Evolutionary conservation across 2,329 filamentous ascomycete species (phyloP), one percentile per base, ranked within the genome.

Genomic region (Apiospora phragmitis): DNA sequence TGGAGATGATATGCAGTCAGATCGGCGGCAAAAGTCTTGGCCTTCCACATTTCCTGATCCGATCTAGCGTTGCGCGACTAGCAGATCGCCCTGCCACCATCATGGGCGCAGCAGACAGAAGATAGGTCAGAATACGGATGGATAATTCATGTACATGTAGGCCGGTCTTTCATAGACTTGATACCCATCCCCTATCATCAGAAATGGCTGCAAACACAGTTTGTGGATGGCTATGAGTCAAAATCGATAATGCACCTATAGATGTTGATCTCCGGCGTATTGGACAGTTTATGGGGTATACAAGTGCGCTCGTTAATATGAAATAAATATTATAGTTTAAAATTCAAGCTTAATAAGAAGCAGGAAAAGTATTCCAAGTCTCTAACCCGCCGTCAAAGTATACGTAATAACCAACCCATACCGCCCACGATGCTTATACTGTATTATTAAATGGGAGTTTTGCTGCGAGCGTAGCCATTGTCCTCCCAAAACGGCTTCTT

Each of bases 401-500:
- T n/a, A n/a, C n/a, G n/a, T n/a, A n/a, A 2, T n/a, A 55, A 62
- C 6, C 29, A 38, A 38, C 18, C n/a, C 18, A 32, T 14, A n/a
- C 12, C n/a, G 49, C 26, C 16, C 7, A 59, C 29, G 29, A 35
- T 12, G 5, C 29, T 35, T 21, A 3, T 12, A 1, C 29, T n/a
- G 18, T 16, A 8, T 32, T 62, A 11, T 14, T 38, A 62, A 4
- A 62, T 32, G 2, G 55, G 18, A 14, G 8, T 21, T 2, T 62
- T 8, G 32, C 55, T 62, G 32, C 55, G 45, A 32, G 29, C 21
- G 32, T 68, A 55, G 24, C 67, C 67, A 16, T 68, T 68, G 16
- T 68, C 32, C 12, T 68, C 67, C 67, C 67, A 68, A 7, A 69
- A 69, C 5, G 55, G 55, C 70, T 74, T 70, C 32, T 62, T 8